Conservation (phyloP, 2,329 filamentous ascomycete species). For the Clarireedia homoeocarpa region DNA sequence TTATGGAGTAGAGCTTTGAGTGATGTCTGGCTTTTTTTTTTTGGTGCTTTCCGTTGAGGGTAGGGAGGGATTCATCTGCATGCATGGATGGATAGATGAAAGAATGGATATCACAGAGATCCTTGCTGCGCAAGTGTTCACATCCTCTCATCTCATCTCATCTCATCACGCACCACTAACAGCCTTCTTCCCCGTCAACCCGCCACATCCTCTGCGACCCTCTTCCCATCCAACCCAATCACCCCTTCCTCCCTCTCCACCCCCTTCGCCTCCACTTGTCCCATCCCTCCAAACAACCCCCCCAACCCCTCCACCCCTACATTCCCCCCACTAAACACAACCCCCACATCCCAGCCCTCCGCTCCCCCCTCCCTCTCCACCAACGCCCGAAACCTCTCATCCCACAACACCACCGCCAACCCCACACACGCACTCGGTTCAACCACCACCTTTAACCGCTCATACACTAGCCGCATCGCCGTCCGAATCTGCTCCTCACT, state of each 20-base stretch:
- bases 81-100: too few relatives aligned
- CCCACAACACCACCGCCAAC: slow-evolving; percentile 72
- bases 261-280: background rate
- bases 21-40: too few relatives aligned
- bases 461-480: slow-evolving; percentile 70
- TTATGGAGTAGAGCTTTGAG: too few relatives aligned
- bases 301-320: slow-evolving; percentile 46
- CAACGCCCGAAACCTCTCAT: slow-evolving; percentile 70
- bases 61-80: too few relatives aligned
- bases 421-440: slow-evolving; percentile 85
- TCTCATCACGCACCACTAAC: too few relatives aligned
- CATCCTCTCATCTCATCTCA: too few relatives aligned
- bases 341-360: slow-evolving; percentile 63
- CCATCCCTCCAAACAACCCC: slow-evolving; percentile 37
- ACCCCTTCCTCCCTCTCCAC: slow-evolving; percentile 10
- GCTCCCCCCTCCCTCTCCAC: slow-evolving; percentile 64
- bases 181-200: slow-evolving; percentile 7
- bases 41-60: too few relatives aligned
- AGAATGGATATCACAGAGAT: too few relatives aligned
- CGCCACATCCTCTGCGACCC: slow-evolving; percentile 19
- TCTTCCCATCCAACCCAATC: slow-evolving; percentile 16
- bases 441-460: slow-evolving; percentile 84
- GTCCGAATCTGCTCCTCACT: slow-evolving; percentile 73
- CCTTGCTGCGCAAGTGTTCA: too few relatives aligned
- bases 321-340: slow-evolving; percentile 56